These are phyloP conservation scores for Geoglossum glabrum DNA, from an alignment of 495 filamentous ascomycete genomes.

Conservation along the genomic window DNA sequence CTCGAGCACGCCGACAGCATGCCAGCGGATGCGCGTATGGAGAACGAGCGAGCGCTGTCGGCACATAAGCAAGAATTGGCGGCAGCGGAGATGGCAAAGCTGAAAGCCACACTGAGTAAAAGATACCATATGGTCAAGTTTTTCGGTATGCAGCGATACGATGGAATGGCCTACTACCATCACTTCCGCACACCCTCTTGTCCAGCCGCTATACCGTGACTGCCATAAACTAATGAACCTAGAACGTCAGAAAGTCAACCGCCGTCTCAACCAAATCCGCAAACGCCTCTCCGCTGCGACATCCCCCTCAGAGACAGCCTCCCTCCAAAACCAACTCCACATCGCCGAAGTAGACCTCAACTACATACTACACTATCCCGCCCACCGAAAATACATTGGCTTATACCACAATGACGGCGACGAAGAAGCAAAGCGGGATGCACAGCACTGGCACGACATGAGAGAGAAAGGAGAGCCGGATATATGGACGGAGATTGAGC, in stretches of 20 bases:
- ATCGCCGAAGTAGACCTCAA: constrained; percentile 60
- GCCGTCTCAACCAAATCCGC: constrained; percentile 42
- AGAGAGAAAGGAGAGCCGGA: not conserved
- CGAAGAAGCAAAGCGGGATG: not conserved
- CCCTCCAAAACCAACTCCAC: constrained; percentile 38
- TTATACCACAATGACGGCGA: constrained; percentile 30
- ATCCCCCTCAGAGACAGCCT: constrained; percentile 27
- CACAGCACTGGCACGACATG: not conserved
- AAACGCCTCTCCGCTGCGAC: constrained; percentile 29
- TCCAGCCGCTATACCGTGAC: not conserved
- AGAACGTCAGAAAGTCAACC: constrained; percentile 74
- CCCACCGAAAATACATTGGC: constrained; percentile 57
- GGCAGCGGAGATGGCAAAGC: constrained; percentile 31
- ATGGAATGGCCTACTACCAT: not conserved
- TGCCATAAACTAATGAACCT: not conserved
- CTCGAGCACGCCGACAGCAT: constrained; percentile 25
- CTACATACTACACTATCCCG: constrained; percentile 69
- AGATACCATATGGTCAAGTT: constrained; percentile 93
- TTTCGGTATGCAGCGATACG: constrained; percentile 36
- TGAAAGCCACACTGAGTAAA: constrained; percentile 50
- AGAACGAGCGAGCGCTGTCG: constrained; percentile 63
- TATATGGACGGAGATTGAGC: constrained; percentile 6
- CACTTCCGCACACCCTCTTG: not conserved
- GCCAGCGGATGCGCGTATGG: constrained; percentile 51
- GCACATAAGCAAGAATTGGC: constrained; percentile 55